Conservation (phyloP, 2,329 filamentous ascomycete species). For the Phaeomoniella chlamydospora region DNA sequence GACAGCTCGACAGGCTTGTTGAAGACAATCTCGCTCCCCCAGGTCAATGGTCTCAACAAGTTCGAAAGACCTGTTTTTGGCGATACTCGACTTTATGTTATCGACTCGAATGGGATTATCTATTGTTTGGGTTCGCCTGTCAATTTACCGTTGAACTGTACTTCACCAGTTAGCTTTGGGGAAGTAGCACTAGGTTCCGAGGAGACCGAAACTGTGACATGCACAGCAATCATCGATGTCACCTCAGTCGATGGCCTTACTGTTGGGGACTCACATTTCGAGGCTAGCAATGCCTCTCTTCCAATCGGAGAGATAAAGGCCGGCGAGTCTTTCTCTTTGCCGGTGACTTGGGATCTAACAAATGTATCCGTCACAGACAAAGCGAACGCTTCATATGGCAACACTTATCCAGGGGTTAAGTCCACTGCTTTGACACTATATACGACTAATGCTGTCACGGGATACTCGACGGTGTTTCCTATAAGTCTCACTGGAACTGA, state of each 20-base stretch:
- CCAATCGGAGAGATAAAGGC: conserved; percentile 19
- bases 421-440: conserved; percentile 22
- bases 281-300: conserved; percentile 21
- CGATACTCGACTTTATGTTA: conserved; percentile 12
- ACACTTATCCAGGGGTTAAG: conserved; percentile 19
- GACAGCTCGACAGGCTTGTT: conserved; percentile 9
- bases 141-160: conserved; percentile 25
- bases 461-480: conserved; percentile 22
- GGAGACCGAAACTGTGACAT: conserved; percentile 17
- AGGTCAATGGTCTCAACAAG: conserved; percentile 12
- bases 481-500: conserved; percentile 23
- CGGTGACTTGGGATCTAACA: conserved; percentile 23
- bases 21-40: conserved; percentile 13
- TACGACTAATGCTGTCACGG: conserved; percentile 20
- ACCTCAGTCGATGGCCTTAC: conserved; percentile 21
- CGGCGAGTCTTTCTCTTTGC: conserved; percentile 24
- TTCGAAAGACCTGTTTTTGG: conserved; percentile 15
- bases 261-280: conserved; percentile 21
- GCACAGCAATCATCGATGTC: conserved; percentile 22
- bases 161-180: conserved; percentile 24
- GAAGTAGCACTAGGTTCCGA: conserved; percentile 18
- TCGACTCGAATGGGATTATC: conserved; percentile 9
- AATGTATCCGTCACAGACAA: conserved; percentile 8
- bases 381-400: conserved; percentile 10
- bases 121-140: conserved; percentile 23